Base-by-base conservation (phyloP, 163 green algal species). In the Chlorella variabilis region DNA sequence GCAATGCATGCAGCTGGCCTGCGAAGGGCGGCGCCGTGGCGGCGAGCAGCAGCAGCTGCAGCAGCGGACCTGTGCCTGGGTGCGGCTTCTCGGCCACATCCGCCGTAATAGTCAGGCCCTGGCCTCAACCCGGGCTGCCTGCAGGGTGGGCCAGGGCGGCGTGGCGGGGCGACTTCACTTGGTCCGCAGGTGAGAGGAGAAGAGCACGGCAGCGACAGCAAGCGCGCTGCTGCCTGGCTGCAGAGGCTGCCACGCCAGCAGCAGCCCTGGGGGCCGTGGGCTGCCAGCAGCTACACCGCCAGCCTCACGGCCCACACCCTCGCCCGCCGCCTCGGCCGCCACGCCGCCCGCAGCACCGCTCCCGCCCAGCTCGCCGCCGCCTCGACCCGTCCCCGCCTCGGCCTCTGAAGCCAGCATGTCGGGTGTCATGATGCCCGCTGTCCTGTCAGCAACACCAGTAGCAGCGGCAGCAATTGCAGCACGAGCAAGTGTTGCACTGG, bases 51-150 rank as follows among this genome's bases (percentile, higher is more conserved):
- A 2, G 27, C 38, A 6, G n/a, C 9, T 18, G 51, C 68, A n/a
- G n/a, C n/a, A n/a, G n/a, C n/a, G n/a, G n/a, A n/a, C n/a, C 68
- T 76, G 68, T 31, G n/a, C 68, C 68, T 17, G 68, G 68, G 18
- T 76, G 68, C 0, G 68, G 68, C 42, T 63, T 76, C 42, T 76
- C 68, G 15, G 68, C 68, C 2, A 62, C 42, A 2, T 13, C 68
- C 2, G 68, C 68, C 42, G 25, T 36, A n/a, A 31, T 15, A 29
- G 54, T 9, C 5, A 15, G 54, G 18, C 8, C 54, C 18, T n/a
- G 6, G 9, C 54, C 54, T 63, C 18, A 29, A 63, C n/a, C n/a
- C n/a, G n/a, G n/a, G n/a, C n/a, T n/a, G n/a, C n/a, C n/a, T n/a
- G n/a, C n/a, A n/a, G n/a, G n/a, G n/a, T n/a, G n/a, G n/a, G n/a